Percentiles rank a stretch among this genome's conserved stretches.
phyloP scores from a whole-genome alignment of 345 rosid genomes.

The Lagerstroemia speciosa region DNA sequence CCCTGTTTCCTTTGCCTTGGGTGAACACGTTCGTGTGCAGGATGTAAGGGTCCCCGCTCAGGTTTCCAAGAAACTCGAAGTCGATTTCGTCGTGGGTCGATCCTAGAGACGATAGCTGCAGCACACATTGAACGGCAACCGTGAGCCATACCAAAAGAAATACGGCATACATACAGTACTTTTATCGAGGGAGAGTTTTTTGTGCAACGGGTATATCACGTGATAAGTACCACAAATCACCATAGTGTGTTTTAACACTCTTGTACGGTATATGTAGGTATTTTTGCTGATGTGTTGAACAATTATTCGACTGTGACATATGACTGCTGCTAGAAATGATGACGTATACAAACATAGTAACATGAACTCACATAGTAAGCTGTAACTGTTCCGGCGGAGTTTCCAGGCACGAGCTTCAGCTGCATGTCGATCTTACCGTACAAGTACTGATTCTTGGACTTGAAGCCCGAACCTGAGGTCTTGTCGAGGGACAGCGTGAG shows the following conservation, averaged over 20 bases:
- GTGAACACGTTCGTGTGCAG: conserved; percentile 51
- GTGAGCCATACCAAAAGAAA: too few relatives aligned
- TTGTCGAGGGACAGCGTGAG: conserved; percentile 57
- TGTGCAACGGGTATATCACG: too few relatives aligned
- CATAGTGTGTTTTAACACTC: too few relatives aligned
- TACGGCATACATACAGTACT: too few relatives aligned
- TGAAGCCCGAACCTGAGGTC: conserved; percentile 62
- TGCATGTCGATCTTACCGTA: conserved; percentile 60
- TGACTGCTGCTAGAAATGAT: too few relatives aligned
- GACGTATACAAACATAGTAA: too few relatives aligned
- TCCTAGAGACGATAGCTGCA: conserved; percentile 46
- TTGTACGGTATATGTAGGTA: too few relatives aligned
- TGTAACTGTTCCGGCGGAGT: conserved; percentile 78
- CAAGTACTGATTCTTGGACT: conserved; percentile 44
- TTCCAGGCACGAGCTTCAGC: conserved; percentile 68
- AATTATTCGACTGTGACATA: too few relatives aligned
- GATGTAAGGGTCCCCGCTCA: conserved; percentile 53
- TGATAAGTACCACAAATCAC: too few relatives aligned
- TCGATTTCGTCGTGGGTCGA: conserved; percentile 62
- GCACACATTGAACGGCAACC: too few relatives aligned
- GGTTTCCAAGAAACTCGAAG: conserved; percentile 59
- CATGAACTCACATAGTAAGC: conserved; percentile 51
- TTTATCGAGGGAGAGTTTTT: too few relatives aligned
- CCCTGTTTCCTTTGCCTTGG: conserved; percentile 55
- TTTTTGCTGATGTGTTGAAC: too few relatives aligned